Evolutionary conservation across 2,329 filamentous ascomycete species (phyloP).

Genomic region (Colletotrichum nymphaeae): DNA sequence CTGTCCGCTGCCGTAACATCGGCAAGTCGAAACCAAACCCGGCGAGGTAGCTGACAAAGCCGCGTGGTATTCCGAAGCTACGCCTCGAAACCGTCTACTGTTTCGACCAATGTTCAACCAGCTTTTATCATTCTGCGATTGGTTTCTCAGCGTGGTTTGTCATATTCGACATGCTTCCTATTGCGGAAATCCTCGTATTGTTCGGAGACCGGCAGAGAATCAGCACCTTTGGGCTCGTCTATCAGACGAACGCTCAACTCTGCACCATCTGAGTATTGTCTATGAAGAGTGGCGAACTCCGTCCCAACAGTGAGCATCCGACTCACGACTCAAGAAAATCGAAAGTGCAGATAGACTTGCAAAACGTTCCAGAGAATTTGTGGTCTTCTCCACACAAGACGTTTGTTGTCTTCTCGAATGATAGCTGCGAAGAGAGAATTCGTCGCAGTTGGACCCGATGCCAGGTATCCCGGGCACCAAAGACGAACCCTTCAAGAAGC

Average conservation of each 20-base stretch:
- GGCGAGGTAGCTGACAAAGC: neutral
- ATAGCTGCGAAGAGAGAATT: neutral
- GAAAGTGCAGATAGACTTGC: neutral
- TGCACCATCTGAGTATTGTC: neutral
- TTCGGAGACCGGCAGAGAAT: neutral
- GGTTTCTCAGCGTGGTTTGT: neutral
- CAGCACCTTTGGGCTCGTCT: neutral
- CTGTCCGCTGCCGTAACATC: neutral
- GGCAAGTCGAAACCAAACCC: neutral
- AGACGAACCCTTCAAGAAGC: conserved; percentile 18
- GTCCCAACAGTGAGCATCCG: neutral
- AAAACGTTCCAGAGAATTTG: neutral
- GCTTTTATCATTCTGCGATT: neutral
- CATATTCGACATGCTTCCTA: neutral
- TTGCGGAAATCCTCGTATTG: neutral
- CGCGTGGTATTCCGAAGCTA: neutral
- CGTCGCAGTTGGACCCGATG: neutral
- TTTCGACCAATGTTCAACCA: neutral
- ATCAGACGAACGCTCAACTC: conserved; percentile 16
- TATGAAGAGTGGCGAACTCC: neutral
- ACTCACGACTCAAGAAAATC: conserved; percentile 1
- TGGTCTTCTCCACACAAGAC: neutral
- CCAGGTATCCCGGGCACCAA: neutral
- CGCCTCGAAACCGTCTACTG: neutral
- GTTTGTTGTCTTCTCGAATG: neutral